Evolutionary conservation across 2,329 filamentous ascomycete genomes (phyloP).

Genomic region (Colletotrichum simmondsii): DNA sequence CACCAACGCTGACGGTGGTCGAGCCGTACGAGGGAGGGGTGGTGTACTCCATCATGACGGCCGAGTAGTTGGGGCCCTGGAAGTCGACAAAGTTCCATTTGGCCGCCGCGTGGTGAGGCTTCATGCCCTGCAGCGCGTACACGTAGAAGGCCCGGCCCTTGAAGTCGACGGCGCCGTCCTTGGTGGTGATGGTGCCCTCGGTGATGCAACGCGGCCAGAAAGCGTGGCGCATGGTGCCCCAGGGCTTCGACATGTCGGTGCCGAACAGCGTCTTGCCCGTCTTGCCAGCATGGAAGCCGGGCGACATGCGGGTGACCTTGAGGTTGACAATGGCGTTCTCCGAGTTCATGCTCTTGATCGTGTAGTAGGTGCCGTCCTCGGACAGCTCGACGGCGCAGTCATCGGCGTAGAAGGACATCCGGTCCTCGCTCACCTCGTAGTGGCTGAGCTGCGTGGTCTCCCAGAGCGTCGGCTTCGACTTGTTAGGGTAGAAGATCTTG

Average conservation of each 20-base stretch:
- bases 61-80: conserved; percentile 87
- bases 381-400: conserved; percentile 87
- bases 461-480: conserved; percentile 82
- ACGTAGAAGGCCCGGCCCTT: conserved; percentile 83
- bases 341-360: conserved; percentile 91
- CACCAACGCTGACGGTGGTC: conserved; percentile 85
- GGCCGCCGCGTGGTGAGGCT: conserved; percentile 94
- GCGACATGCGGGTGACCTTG: conserved; percentile 79
- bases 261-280: conserved; percentile 88
- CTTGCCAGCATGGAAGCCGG: conserved; percentile 86
- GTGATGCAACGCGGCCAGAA: conserved; percentile 93
- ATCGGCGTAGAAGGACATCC: conserved; percentile 85
- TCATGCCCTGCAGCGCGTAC: conserved; percentile 96
- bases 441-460: conserved; percentile 83
- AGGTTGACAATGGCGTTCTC: conserved; percentile 85
- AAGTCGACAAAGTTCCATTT: conserved; percentile 96
- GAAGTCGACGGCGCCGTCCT: conserved; percentile 84
- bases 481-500: conserved; percentile 87
- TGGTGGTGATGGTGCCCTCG: conserved; percentile 86
- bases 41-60: conserved; percentile 94
- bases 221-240: conserved; percentile 90
- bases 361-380: conserved; percentile 83
- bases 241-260: conserved; percentile 85
- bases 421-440: conserved; percentile 85
- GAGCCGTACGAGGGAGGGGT: conserved; percentile 93